A percentile compares a stretch with the other conserved stretches of the same genome.
These are phyloP conservation scores for Torulaspora gathmanii DNA, from an alignment of 805 yeast genomes.

Conservation along the genomic window DNA sequence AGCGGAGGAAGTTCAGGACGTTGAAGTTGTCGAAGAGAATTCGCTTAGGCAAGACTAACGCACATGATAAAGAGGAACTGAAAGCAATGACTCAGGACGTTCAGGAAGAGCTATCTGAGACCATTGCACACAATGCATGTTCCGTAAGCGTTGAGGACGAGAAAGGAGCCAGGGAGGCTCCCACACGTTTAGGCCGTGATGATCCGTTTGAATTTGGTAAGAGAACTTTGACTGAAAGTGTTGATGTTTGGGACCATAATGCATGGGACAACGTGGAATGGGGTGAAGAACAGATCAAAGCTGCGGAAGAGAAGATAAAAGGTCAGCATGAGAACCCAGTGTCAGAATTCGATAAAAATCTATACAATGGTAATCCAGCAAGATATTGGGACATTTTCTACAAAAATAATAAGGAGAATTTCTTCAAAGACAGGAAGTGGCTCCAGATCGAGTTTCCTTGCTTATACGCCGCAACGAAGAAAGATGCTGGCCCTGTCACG, in stretches of 20 bases:
- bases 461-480: slow-evolving; percentile 70
- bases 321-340: slow-evolving; percentile 81
- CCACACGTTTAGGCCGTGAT: slow-evolving; percentile 71
- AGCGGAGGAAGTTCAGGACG: slow-evolving; percentile 13
- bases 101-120: slow-evolving; percentile 22
- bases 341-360: slow-evolving; percentile 72
- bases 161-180: slow-evolving; percentile 7
- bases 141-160: not conserved
- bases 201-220: slow-evolving; percentile 91
- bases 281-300: slow-evolving; percentile 81
- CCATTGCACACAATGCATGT: slow-evolving; percentile 21
- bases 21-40: slow-evolving; percentile 19
- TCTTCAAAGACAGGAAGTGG: slow-evolving; percentile 97
- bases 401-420: slow-evolving; percentile 83
- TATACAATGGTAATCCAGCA: slow-evolving; percentile 82
- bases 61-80: slow-evolving; percentile 16
- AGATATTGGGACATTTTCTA: slow-evolving; percentile 94
- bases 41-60: slow-evolving; percentile 32
- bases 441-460: slow-evolving; percentile 88
- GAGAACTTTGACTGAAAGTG: slow-evolving; percentile 61
- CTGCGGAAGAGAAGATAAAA: slow-evolving; percentile 69
- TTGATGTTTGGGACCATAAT: slow-evolving; percentile 85
- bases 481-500: slow-evolving; percentile 62
- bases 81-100: slow-evolving; percentile 24
- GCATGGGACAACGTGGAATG: slow-evolving; percentile 97